Evolutionary conservation across 139 green algal genomes (phyloP), one percentile per base, ranked within the genome.

Genomic region (Picochlorum sp.): DNA sequence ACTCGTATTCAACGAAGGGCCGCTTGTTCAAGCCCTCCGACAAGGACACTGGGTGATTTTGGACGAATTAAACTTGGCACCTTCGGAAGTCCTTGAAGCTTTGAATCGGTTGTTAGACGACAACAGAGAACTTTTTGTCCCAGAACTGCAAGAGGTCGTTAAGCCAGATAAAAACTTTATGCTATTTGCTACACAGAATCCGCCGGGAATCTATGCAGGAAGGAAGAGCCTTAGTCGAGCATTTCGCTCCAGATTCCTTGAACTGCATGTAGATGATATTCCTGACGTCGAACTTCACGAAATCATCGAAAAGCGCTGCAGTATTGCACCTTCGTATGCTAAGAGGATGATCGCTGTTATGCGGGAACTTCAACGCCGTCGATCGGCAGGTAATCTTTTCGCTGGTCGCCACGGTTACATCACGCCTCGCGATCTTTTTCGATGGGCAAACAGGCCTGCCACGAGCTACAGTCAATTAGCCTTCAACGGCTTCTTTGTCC

Each of bases 181-280:
- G 89, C 89, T 99, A 3, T 99, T 99, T 76, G 94, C 94, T 4
- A 99, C 94, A 4, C 89, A 99, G 71, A 99, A 99, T 79, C 94
- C 94, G 9, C 84, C 94, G 10, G 79, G 78, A 15, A 57, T 72
- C n/a, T 93, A 91, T 63, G 86, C 76, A 6, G 91, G 91, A 1
- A 81, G 91, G 16, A 96, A 96, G 75, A 84, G 84, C 41, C 77
- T 94, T 51, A 90, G 81, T 1, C 72, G 86, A 34, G 87, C 87
- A 38, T 92, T 94, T 57, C 79, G 90, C 18, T 94, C 81, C 21
- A 83, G 94, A 34, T 99, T 99, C 78, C 75, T 98, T 67, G 94
- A 99, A 83, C 79, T 99, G n/a, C 86, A 97, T 65, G 84, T 99
- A 16, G 90, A 91, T 8, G 94, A 99, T 61, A 88, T 98, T 24